Conservation (phyloP, 1,284 basidiomycete genomes). For the Apiotrichum veenhuisii region DNA sequence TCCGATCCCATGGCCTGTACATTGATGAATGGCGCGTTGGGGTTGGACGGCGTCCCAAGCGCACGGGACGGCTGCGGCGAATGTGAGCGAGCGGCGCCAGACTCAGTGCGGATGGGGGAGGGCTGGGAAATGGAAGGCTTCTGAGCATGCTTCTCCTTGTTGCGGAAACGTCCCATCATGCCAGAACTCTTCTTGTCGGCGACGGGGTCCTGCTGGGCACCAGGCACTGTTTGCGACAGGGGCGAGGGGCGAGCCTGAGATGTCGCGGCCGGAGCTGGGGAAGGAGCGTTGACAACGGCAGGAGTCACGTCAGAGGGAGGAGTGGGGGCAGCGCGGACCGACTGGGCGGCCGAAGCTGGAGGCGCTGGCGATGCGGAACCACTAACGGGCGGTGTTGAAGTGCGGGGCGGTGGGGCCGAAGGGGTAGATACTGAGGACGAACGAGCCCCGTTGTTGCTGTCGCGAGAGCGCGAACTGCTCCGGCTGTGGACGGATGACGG, state of each 20-base stretch:
- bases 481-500: constrained; percentile 17
- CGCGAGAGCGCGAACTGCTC: constrained; percentile 8
- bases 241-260: constrained; percentile 30
- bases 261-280: neutral
- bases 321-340: neutral
- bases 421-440: neutral
- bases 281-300: neutral
- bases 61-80: neutral
- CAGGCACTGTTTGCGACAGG: constrained; percentile 28
- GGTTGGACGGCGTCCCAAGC: too few relatives aligned
- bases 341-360: neutral
- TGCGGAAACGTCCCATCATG: constrained; percentile 63
- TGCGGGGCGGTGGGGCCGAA: neutral
- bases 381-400: neutral
- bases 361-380: neutral
- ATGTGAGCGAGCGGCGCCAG: neutral
- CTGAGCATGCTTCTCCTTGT: constrained; percentile 29
- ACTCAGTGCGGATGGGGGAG: constrained; percentile 12
- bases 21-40: constrained; percentile 34
- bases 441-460: constrained; percentile 4
- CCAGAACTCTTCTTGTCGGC: constrained; percentile 53
- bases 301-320: neutral
- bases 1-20: constrained; percentile 35
- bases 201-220: too few relatives aligned
- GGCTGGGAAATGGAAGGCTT: constrained; percentile 6